These are phyloP conservation scores for Scutellaria baicalensis DNA, from an alignment of 257 asterid genomes.

Conservation along the genomic window DNA sequence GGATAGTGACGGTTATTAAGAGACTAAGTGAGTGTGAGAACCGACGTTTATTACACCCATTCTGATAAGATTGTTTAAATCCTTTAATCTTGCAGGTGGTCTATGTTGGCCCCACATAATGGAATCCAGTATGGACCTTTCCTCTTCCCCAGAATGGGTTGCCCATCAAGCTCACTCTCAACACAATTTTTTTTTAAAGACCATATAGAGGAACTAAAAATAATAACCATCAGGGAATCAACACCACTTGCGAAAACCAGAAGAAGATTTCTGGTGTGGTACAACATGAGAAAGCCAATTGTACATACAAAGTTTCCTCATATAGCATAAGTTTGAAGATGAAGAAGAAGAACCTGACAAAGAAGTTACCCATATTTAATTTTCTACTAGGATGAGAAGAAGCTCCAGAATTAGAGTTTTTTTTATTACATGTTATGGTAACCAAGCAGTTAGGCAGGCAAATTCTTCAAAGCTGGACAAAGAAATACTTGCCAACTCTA, in stretches of 20 bases:
- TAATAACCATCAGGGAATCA: neutral
- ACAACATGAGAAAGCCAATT: slow-evolving; percentile 15
- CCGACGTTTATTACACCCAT: no score
- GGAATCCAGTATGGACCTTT: slow-evolving; percentile 93
- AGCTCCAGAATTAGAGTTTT: slow-evolving; percentile 10
- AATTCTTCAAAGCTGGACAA: no score
- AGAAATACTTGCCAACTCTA: no score
- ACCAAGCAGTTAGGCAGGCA: slow-evolving; percentile 19
- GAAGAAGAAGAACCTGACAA: neutral
- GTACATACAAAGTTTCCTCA: slow-evolving; percentile 27
- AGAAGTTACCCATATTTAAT: slow-evolving; percentile 5
- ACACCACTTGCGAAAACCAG: neutral
- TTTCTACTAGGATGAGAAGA: slow-evolving; percentile 15
- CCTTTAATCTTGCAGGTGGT: slow-evolving; percentile 60
- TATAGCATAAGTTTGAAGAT: slow-evolving; percentile 7
- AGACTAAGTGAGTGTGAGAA: no score
- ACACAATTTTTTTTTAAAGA: slow-evolving; percentile 1
- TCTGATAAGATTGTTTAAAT: slow-evolving; percentile 18
- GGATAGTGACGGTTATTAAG: no score
- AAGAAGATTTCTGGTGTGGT: slow-evolving; percentile 35
- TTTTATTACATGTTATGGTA: slow-evolving; percentile 3
- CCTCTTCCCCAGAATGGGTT: slow-evolving; percentile 96
- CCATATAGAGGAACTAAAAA: neutral
- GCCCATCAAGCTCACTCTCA: slow-evolving; percentile 66
- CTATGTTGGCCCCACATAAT: slow-evolving; percentile 77